Base-by-base conservation (phyloP, 75 land plant genomes). In the Picea sitchensis region DNA sequence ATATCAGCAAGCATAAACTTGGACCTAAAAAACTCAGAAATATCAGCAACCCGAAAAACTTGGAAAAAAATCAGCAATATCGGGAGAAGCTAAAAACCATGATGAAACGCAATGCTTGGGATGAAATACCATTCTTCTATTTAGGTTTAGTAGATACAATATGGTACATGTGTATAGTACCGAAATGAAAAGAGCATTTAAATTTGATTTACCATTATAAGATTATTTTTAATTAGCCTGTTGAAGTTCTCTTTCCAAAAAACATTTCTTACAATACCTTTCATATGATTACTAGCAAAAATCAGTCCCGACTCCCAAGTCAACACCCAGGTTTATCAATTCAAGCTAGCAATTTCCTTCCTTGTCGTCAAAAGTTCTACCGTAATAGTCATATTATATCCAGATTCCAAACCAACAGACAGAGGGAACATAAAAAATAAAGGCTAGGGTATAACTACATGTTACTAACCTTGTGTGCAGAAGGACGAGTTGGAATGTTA, bases 401-500 rank as follows among this genome's bases (percentile, higher is more conserved):
- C 74, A 71, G 12, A 18, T 17, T 71, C 3, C 74, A 71, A 12
- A 18, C 44, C 74, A 71, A 18, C 51, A 44, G 26, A 44, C 54
- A 44, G 34, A 44, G 34, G 17, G 38, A 65, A 9, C 11, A 51
- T 9, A 51, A 12, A 71, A 41, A 44, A 6, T 76, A 76, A 9
- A 26, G 15, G 38, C 32, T 23, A 58, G 61, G 26, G 61, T 30
- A 76, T 58, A 76, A 32, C 59, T 57, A 58, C 20, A 54, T 21
- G 15, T 54, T 15, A 61, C 61, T 9, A 30, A 86, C 88, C 88
- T 85, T 86, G 76, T 86, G 61, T 69, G 77, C 68, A 26, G 79
- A 80, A 17, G 87, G 87, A 63, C 81, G 57, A 51, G 77, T 63
- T 31, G 88, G 88, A 69, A 86, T 59, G 64, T 86, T 88, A 38